These are phyloP conservation scores for Termitomyces sp. DNA, from an alignment of 768 basidiomycete species.

Conservation along the genomic window DNA sequence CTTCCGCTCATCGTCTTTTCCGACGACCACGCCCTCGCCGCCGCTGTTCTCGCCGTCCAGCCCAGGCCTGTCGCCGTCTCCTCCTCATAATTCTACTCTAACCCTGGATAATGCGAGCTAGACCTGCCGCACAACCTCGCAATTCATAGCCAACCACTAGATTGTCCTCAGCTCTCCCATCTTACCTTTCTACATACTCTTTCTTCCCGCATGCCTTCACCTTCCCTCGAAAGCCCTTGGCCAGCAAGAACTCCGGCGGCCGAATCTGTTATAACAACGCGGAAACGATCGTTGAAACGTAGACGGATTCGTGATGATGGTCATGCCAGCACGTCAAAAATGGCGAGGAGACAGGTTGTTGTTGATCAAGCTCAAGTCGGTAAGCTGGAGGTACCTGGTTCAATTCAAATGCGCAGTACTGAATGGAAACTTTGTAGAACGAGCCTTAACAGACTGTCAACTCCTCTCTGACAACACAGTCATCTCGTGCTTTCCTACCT, in stretches of 20 bases:
- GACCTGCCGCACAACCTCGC: slow-evolving; percentile 19
- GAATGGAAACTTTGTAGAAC: slow-evolving; percentile 14
- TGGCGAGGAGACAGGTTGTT: slow-evolving; percentile 29
- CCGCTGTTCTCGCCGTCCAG: slow-evolving; percentile 14
- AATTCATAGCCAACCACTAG: slow-evolving; percentile 16
- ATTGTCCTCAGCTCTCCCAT: slow-evolving; percentile 17
- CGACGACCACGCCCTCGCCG: slow-evolving; percentile 16
- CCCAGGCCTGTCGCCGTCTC: slow-evolving; percentile 6
- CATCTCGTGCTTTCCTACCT: slow-evolving; percentile 70
- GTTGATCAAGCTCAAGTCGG: slow-evolving; percentile 29
- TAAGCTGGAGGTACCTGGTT: slow-evolving; percentile 11
- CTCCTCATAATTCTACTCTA: slow-evolving; percentile 6
- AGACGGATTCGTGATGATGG: slow-evolving; percentile 17
- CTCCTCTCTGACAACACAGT: slow-evolving; percentile 60
- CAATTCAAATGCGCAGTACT: background rate
- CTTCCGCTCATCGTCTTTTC: slow-evolving; percentile 16
- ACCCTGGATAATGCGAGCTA: slow-evolving; percentile 26
- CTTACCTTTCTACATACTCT: slow-evolving; percentile 10
- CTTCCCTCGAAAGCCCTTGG: slow-evolving; percentile 32
- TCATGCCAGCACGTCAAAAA: slow-evolving; percentile 20
- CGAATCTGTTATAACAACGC: slow-evolving; percentile 9
- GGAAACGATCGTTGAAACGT: slow-evolving; percentile 24
- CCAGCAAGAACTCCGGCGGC: slow-evolving; percentile 33
- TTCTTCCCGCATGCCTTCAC: slow-evolving; percentile 27
- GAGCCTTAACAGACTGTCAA: slow-evolving; percentile 48